Conservation (phyloP, 495 filamentous ascomycete species). For the Tuber brumale region DNA sequence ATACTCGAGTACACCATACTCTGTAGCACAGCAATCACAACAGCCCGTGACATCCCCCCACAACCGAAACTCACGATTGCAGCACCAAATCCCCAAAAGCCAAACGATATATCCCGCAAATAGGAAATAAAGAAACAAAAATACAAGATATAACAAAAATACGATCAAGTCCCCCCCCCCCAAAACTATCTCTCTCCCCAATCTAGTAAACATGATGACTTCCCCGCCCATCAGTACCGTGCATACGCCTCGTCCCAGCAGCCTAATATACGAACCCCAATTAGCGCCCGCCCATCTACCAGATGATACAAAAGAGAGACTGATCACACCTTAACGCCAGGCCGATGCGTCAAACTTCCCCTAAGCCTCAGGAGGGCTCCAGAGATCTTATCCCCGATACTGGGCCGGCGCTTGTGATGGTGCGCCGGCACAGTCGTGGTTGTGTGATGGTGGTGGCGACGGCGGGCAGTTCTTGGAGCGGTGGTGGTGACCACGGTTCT, state of each 20-base stretch:
- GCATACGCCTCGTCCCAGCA: constrained; percentile 64
- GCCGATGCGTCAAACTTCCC: constrained; percentile 55
- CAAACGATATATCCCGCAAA: too few relatives aligned
- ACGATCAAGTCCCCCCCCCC: not conserved
- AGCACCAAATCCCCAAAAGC: too few relatives aligned
- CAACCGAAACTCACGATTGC: too few relatives aligned
- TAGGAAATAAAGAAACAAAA: not conserved
- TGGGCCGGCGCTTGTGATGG: constrained; percentile 54
- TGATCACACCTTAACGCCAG: constrained; percentile 56
- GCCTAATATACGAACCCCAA: constrained; percentile 46
- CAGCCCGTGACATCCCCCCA: too few relatives aligned
- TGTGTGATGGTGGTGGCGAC: constrained; percentile 25
- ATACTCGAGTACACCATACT: too few relatives aligned
- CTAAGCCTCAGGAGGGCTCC: constrained; percentile 62
- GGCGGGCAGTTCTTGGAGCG: constrained; percentile 38
- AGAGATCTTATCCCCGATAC: constrained; percentile 61
- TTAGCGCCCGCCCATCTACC: not conserved
- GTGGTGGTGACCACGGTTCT: constrained; percentile 45
- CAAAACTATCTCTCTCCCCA: not conserved
- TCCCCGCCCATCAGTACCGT: constrained; percentile 62
- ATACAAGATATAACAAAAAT: not conserved
- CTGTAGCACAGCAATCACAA: too few relatives aligned
- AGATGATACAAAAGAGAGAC: constrained; percentile 7
- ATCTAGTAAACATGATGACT: constrained; percentile 38
- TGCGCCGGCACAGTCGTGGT: constrained; percentile 43